These are phyloP conservation scores for Boletellus deceptivus DNA, from an alignment of 1,284 basidiomycete genomes.

Conservation along the genomic window DNA sequence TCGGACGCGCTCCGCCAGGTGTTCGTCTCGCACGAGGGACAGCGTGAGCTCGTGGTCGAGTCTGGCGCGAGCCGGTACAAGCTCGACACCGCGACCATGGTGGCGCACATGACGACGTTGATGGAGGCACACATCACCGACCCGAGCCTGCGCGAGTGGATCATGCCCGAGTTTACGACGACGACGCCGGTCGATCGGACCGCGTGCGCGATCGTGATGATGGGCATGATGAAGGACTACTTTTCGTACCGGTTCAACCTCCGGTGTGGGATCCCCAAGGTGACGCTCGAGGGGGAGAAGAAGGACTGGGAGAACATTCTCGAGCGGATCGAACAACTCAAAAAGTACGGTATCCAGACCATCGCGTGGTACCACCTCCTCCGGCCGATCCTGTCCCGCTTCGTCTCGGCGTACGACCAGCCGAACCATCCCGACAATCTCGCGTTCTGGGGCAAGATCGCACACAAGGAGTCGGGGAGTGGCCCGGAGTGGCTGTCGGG, in stretches of 20 bases:
- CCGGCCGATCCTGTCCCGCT: conserved; percentile 37
- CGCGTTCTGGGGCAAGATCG: conserved; percentile 41
- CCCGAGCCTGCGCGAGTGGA: conserved; percentile 39
- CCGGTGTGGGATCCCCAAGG: conserved; percentile 45
- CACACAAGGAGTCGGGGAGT: conserved; percentile 24
- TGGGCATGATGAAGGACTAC: conserved; percentile 43
- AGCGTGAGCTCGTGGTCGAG: conserved; percentile 33
- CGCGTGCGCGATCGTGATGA: conserved; percentile 43
- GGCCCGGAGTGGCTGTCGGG: conserved; percentile 34
- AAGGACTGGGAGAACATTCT: conserved; percentile 39
- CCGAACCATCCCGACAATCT: conserved; percentile 29
- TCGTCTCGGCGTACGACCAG: conserved; percentile 37
- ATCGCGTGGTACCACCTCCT: conserved; percentile 39
- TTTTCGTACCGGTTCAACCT: conserved; percentile 35
- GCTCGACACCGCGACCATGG: conserved; percentile 29
- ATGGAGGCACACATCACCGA: conserved; percentile 40
- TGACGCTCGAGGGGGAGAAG: conserved; percentile 43
- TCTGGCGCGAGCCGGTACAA: conserved; percentile 27
- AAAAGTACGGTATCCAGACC: conserved; percentile 37
- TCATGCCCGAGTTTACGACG: conserved; percentile 47
- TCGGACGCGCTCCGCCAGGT: conserved; percentile 38
- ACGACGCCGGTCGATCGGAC: conserved; percentile 43
- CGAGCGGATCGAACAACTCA: conserved; percentile 36
- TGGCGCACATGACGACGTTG: conserved; percentile 34
- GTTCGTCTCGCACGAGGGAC: conserved; percentile 43